A percentile compares a stretch with the other conserved stretches of the same genome.
Conservation (phyloP, 495 filamentous ascomycete genomes). For the Hyaloscypha variabilis region DNA sequence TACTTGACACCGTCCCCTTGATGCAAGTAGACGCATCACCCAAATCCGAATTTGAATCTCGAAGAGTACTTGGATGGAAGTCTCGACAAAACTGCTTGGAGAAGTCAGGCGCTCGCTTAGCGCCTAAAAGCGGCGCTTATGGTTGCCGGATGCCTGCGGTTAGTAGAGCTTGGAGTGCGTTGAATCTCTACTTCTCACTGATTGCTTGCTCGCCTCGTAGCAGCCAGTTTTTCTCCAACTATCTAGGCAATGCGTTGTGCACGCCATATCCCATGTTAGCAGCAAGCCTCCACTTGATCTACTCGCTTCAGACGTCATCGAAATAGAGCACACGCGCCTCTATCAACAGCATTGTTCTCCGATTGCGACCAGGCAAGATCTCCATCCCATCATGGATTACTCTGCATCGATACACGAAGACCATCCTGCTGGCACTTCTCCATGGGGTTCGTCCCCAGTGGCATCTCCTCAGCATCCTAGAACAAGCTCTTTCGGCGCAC, state of each 20-base stretch:
- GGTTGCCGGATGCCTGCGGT: slow-evolving; percentile 20
- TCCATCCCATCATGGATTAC: slow-evolving; percentile 71
- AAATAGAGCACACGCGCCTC: slow-evolving; percentile 1
- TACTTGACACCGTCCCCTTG: slow-evolving; percentile 21
- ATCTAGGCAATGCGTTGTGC: slow-evolving; percentile 1
- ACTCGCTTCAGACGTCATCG: slow-evolving; percentile 15
- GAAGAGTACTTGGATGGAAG: neutral
- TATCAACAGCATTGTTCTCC: neutral
- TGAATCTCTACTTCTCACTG: neutral
- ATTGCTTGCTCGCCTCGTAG: slow-evolving; percentile 12
- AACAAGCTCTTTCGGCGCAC: slow-evolving; percentile 52
- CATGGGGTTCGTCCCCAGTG: slow-evolving; percentile 71
- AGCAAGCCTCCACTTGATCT: neutral
- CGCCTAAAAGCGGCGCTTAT: slow-evolving; percentile 20
- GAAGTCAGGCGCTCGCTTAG: slow-evolving; percentile 18
- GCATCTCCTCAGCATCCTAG: slow-evolving; percentile 67
- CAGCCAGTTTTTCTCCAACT: slow-evolving; percentile 4
- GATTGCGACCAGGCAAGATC: neutral
- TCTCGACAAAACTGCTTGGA: neutral
- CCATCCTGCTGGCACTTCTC: slow-evolving; percentile 67
- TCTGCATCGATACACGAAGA: slow-evolving; percentile 77
- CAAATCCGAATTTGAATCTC: neutral
- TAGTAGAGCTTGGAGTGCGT: neutral
- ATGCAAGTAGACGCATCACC: slow-evolving; percentile 30
- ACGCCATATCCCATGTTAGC: neutral